Evolutionary conservation across 2,329 filamentous ascomycete species (phyloP).

Genomic region (Cordyceps sp.): DNA sequence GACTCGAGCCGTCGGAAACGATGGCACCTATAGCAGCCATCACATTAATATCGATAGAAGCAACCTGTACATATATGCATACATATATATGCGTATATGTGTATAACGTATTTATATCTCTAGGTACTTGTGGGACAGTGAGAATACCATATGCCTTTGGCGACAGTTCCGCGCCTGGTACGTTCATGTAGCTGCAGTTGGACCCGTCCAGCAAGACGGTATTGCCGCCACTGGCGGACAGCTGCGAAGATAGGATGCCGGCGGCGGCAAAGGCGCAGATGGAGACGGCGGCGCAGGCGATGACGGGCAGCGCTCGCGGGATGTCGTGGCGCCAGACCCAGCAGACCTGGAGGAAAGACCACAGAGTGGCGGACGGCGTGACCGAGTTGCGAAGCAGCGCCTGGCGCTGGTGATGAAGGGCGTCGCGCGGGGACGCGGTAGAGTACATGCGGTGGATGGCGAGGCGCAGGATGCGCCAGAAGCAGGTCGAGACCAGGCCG

Average conservation of each 20-base stretch:
- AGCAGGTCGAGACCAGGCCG: neutral
- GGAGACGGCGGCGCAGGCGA: neutral
- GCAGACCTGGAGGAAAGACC: neutral
- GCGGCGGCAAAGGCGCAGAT: neutral
- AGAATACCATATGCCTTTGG: too few relatives aligned
- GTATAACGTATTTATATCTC: too few relatives aligned
- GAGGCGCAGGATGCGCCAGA: neutral
- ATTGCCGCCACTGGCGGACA: neutral
- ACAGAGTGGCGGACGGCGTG: neutral
- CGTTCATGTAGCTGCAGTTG: neutral
- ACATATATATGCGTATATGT: too few relatives aligned
- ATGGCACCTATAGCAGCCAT: neutral
- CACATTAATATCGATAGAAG: too few relatives aligned
- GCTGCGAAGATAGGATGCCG: neutral
- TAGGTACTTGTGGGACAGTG: too few relatives aligned
- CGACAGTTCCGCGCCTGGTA: neutral
- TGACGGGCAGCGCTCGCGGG: neutral
- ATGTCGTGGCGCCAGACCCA: neutral
- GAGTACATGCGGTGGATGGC: neutral
- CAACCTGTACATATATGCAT: too few relatives aligned
- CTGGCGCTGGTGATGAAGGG: constrained; percentile 1
- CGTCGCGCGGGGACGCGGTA: neutral
- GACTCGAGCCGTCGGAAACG: neutral
- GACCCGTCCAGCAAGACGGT: neutral
- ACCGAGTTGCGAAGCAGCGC: neutral